Base-by-base conservation (phyloP, 106 monocot species). In the Gastrodia elata region DNA sequence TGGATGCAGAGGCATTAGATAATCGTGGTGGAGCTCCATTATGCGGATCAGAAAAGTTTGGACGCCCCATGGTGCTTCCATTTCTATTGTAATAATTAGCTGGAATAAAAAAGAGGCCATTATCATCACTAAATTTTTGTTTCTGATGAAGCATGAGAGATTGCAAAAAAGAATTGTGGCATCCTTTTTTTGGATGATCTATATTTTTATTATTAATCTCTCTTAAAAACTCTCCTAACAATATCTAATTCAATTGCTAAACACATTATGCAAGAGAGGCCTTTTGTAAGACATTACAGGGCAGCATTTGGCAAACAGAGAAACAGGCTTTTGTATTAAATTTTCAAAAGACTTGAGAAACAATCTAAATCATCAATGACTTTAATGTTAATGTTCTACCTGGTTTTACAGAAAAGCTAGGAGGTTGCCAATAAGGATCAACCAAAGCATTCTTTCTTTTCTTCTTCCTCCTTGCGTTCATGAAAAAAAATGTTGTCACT, bases 81-180 rank as follows among this genome's bases (percentile, higher is more conserved):
- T 75, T 74, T 65, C 64, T 73, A 37, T 77, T 76, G 71, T 79
- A 81, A 83, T 73, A 78, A 20, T 75, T 83, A 72, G 82, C 83
- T 89, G 69, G 43, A 83, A 68, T 15, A 27, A 69, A 18, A 73
- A 57, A 37, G 8, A 38, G 4, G 18, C 20, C 38, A 38, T 67
- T 38, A 22, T 38, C 67, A 67, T 67, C 67, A 36, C 36, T 37
- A 61, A 32, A 4, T 32, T 27, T 28, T 61, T 28, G 27, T 61
- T 27, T 28, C 61, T 28, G 8, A 30, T 27, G 28, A 25, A 59
- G 8, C 59, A 59, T 59, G 10, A 32, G 10, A 57, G 4, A 61
- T 0, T 30, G 8, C 30, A 14, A 27, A 61, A 61, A 44, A 61
- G 32, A 4, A 61, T 32, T 9, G 20, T 30, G 25, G 14, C 14